phyloP scores from a whole-genome alignment of 306 rosid species.

The Gynostemma pentaphyllum region DNA sequence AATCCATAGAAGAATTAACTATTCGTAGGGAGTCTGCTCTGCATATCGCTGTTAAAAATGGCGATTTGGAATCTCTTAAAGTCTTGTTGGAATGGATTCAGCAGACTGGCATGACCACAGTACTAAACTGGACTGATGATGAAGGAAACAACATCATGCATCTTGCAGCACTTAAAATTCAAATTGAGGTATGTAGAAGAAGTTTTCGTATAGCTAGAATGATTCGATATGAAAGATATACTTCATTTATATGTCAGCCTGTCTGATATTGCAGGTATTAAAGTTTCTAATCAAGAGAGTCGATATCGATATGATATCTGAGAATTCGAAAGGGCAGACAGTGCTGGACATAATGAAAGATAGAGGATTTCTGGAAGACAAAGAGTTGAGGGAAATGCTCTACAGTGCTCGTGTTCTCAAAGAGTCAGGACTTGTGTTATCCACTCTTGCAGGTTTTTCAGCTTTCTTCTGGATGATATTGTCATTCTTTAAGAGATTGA shows the following conservation, averaged over 20 bases:
- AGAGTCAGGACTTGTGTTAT: background rate
- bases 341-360: constrained; percentile 12
- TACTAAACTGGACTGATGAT: constrained; percentile 15
- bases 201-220: too few species aligned
- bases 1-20: constrained; percentile 21
- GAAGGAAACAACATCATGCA: constrained; percentile 28
- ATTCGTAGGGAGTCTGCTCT: constrained; percentile 24
- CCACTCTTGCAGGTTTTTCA: background rate
- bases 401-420: background rate
- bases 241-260: too few species aligned
- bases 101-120: background rate
- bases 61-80: background rate
- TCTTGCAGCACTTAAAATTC: constrained; percentile 12
- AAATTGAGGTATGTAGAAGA: constrained; percentile 9
- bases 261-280: constrained; percentile 24
- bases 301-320: constrained; percentile 10
- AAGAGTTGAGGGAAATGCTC: background rate
- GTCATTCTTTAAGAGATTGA: background rate
- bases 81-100: background rate
- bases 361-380: background rate
- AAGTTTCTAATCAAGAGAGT: constrained; percentile 9
- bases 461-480: background rate
- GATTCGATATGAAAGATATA: too few species aligned
- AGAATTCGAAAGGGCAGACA: constrained; percentile 14
- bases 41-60: constrained; percentile 22